Base-by-base conservation (phyloP, 2,329 filamentous ascomycete species). In the Botryotinia globosa region DNA sequence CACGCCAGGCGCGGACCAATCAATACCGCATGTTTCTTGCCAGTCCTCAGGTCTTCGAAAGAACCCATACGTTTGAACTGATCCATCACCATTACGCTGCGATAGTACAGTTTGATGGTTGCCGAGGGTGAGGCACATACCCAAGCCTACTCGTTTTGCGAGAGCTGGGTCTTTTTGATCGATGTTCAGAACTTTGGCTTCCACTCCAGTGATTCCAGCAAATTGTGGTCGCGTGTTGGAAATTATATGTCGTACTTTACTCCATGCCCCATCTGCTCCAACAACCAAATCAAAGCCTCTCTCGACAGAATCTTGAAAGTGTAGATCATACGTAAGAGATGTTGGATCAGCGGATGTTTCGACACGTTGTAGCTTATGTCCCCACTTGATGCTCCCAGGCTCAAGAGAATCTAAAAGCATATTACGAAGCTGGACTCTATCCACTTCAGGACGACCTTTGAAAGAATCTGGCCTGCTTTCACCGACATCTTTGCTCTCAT, bases 251-350 rank as follows among this genome's bases (percentile, higher is more conserved):
- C 85, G 81, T 6, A 84, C 77, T 68, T 78, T 81, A 32, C 76
- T 81, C 82, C 82, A 83, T 3, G 82, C 81, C 7, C 83, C 83
- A 76, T 82, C 81, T 0, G 81, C 81, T 48, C 83, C 82, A 44
- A 83, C 77, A 32, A 82, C 81, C 9, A 83, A 72, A 71, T 83
- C 82, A 66, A 80, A 83, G 1, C 71, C 72, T 22, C 75, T 62
- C 3, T 66, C 76, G 45, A 76, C 75, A 25, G 65, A 68, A 56
- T 68, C n/a, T 14, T 68, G 29, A 22, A 68, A 68, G 37, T 68
- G 48, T 32, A 68, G 32, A 58, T 68, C 65, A 56, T 68, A 68
- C 14, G 48, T 68, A 20, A 68, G 65, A 32, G 65, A 68, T 51
- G 54, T 56, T 45, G 75, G 58, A n/a, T 70, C 22, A 32, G 75